Percentiles rank a stretch among this genome's conserved stretches.
These are phyloP conservation scores for Fusarium clavum DNA, from an alignment of 2,329 filamentous ascomycete genomes.

Conservation along the genomic window DNA sequence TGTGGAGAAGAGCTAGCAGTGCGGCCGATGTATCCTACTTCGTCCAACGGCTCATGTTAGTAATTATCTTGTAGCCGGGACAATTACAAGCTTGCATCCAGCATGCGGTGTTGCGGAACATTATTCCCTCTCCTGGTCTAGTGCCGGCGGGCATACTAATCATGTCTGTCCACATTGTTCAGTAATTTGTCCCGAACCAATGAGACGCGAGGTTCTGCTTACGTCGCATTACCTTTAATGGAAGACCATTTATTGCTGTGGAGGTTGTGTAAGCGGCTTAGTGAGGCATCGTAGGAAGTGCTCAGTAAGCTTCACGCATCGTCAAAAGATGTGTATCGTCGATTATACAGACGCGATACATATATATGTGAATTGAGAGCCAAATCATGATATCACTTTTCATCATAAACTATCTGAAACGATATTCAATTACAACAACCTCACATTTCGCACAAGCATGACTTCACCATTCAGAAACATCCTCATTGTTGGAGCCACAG, in stretches of 20 bases:
- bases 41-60: not conserved
- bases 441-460: too few species aligned
- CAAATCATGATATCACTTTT: rapidly evolving
- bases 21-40: not conserved
- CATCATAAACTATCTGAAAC: not conserved
- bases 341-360: not conserved
- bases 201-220: not conserved
- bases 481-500: not conserved
- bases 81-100: not conserved
- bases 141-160: not conserved
- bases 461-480: constrained; percentile 9
- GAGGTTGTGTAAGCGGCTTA: not conserved
- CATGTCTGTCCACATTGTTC: not conserved
- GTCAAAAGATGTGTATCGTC: too few species aligned
- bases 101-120: not conserved
- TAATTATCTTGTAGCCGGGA: not conserved
- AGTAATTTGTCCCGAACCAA: not conserved
- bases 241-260: too few species aligned
- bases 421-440: too few species aligned
- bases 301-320: not conserved
- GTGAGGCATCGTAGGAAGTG: not conserved
- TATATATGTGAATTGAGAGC: not conserved
- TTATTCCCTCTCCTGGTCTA: not conserved
- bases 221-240: not conserved
- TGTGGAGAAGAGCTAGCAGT: not conserved